Evolutionary conservation across 139 green algal genomes (phyloP).

Genomic region (Chlamydomonas sp.): DNA sequence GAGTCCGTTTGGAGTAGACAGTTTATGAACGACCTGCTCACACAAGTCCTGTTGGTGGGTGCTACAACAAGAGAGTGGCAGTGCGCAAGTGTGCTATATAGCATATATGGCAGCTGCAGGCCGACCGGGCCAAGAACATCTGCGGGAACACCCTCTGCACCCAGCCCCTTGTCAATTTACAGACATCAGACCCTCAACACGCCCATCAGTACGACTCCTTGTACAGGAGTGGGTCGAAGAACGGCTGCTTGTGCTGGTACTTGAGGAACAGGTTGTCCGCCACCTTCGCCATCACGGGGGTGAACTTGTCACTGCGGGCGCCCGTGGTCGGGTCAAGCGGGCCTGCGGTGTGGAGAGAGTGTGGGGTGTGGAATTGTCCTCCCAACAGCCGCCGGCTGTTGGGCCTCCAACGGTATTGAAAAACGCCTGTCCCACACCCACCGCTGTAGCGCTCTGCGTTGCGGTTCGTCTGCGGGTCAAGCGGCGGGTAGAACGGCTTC

Average conservation of each 20-base stretch:
- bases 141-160: no score
- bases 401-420: background rate
- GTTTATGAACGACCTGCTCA: no score
- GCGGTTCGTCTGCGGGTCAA: conserved; percentile 24
- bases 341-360: background rate
- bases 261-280: conserved; percentile 9
- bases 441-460: conserved; percentile 31
- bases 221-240: conserved; percentile 7
- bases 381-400: no score
- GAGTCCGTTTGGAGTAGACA: no score
- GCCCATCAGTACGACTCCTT: conserved; percentile 15
- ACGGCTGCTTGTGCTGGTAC: conserved; percentile 12
- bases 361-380: background rate
- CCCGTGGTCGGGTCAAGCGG: conserved; percentile 15
- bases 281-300: conserved; percentile 2
- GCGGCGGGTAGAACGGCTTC: background rate
- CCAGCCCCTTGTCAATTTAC: no score
- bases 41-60: no score
- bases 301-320: conserved; percentile 10
- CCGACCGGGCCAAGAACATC: no score
- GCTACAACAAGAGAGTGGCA: no score
- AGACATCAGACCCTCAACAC: no score
- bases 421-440: background rate
- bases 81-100: no score
- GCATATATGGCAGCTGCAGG: no score